phyloP scores from a whole-genome alignment of 148 eudicot species.

The Heliosperma pusillum region DNA sequence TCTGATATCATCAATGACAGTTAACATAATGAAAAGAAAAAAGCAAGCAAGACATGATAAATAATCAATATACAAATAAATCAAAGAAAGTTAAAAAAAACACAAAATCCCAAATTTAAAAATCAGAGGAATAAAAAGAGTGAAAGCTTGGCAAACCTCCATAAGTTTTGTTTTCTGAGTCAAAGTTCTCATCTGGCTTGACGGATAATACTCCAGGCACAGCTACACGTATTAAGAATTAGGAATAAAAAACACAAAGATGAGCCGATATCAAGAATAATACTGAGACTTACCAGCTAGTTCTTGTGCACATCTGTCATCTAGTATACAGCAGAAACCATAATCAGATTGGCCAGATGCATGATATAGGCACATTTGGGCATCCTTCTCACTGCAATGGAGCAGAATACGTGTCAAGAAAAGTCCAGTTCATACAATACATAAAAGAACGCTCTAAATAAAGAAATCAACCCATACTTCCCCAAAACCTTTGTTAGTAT shows the following conservation, averaged over 20 bases:
- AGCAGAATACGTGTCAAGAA: neutral
- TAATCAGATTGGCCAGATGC: constrained; percentile 58
- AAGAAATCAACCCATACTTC: constrained; percentile 5
- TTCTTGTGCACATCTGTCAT: constrained; percentile 61
- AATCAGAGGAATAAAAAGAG: neutral
- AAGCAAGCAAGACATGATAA: too few relatives aligned
- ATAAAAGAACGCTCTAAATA: neutral
- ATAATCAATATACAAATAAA: neutral
- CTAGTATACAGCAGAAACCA: constrained; percentile 83
- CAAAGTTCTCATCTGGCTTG: constrained; percentile 56
- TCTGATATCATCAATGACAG: too few relatives aligned
- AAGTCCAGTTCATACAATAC: neutral
- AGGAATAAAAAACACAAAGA: neutral
- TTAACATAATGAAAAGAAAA: too few relatives aligned
- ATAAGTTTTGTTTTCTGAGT: constrained; percentile 50
- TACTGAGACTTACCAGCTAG: constrained; percentile 46
- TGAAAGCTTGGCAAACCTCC: constrained; percentile 52
- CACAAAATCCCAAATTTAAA: neutral
- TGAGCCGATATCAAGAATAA: neutral
- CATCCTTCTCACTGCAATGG: constrained; percentile 61
- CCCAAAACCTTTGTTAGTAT: constrained; percentile 14
- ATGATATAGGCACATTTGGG: constrained; percentile 87
- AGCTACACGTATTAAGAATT: constrained; percentile 39
- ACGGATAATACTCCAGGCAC: constrained; percentile 71
- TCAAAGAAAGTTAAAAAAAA: too few relatives aligned